Conservation (phyloP, 2,329 filamentous ascomycete genomes). For the Pseudogymnoascus sp. region DNA sequence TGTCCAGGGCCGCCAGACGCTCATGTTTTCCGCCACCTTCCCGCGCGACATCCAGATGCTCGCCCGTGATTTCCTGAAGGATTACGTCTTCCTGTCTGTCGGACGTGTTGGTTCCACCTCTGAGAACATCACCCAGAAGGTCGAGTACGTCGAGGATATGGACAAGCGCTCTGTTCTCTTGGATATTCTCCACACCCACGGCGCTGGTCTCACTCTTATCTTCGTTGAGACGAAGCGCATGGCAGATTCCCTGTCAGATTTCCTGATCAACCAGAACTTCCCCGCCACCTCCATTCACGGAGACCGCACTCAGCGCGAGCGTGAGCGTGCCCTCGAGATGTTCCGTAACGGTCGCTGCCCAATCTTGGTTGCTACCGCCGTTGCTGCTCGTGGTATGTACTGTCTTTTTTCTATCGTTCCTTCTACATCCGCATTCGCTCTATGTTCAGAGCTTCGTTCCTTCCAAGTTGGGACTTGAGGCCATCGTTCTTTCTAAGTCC, state of each 20-base stretch:
- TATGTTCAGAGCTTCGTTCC: too few species aligned
- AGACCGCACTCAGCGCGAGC: conserved; percentile 96
- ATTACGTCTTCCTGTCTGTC: conserved; percentile 98
- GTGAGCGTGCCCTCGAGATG: conserved; percentile 94
- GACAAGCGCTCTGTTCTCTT: conserved; percentile 98
- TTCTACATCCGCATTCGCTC: background rate
- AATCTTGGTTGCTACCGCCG: conserved; percentile 92
- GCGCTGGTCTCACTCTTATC: conserved; percentile 81
- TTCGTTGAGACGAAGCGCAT: conserved; percentile 99
- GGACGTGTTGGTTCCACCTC: conserved; percentile 97
- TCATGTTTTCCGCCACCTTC: conserved; percentile 99
- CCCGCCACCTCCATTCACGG: conserved; percentile 97
- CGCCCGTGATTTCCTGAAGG: conserved; percentile 95
- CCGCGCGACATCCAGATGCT: conserved; percentile 99
- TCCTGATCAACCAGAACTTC: conserved; percentile 97
- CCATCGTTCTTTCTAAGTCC: too few species aligned
- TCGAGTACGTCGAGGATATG: conserved; percentile 92
- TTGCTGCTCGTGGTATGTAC: conserved; percentile 59
- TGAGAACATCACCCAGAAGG: conserved; percentile 99
- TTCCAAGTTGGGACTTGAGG: too few species aligned
- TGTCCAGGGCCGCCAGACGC: conserved; percentile 79
- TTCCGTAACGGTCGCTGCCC: conserved; percentile 95
- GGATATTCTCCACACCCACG: conserved; percentile 93
- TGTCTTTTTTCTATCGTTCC: background rate
- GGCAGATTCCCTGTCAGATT: conserved; percentile 95